A percentile compares a stretch with the other conserved stretches of the same genome.
Evolutionary conservation across 2,329 filamentous ascomycete genomes (phyloP).

Genomic region (Falciphora oryzae): DNA sequence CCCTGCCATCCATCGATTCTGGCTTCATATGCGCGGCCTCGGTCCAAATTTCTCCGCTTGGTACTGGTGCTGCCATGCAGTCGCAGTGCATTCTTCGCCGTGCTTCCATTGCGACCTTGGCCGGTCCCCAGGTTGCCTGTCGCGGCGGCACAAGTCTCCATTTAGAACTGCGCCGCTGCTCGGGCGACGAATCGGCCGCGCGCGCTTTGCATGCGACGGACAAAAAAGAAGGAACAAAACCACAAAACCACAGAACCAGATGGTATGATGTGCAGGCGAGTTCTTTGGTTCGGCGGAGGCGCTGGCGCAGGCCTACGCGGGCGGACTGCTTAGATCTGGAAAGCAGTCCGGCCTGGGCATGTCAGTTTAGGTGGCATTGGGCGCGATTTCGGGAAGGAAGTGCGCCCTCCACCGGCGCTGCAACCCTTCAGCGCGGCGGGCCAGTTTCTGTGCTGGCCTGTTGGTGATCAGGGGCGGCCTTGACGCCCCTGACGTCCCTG

Average conservation of each 20-base stretch:
- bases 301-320: background rate
- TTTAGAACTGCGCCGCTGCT: background rate
- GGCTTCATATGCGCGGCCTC: background rate
- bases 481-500: too few relatives aligned
- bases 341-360: background rate
- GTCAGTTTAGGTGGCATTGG: background rate
- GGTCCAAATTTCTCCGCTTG: background rate
- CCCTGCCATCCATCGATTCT: background rate
- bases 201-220: too few relatives aligned
- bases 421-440: background rate
- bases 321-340: background rate
- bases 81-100: background rate
- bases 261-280: background rate
- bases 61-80: background rate
- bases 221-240: background rate
- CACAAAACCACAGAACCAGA: background rate
- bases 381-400: background rate
- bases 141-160: background rate
- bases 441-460: background rate
- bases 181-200: too few relatives aligned
- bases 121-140: too few relatives aligned
- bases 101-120: background rate
- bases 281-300: background rate
- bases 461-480: background rate
- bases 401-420: background rate